These are phyloP conservation scores for Cystofilobasidium macerans DNA, from an alignment of 768 basidiomycete species.

Conservation along the genomic window DNA sequence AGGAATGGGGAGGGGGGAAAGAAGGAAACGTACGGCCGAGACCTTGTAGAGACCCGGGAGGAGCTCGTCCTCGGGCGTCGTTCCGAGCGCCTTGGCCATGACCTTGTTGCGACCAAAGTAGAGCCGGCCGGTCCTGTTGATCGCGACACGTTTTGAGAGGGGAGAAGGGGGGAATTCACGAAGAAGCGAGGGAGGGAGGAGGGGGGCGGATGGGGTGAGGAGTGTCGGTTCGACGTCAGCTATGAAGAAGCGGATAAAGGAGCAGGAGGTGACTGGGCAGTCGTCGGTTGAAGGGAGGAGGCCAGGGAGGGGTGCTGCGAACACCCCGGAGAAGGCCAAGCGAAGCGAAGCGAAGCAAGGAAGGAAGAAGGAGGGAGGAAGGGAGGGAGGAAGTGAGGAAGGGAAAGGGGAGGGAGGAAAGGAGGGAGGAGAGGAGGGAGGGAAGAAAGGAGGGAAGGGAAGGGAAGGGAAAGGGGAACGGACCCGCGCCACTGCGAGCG, in stretches of 20 bases:
- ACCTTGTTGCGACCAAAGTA: constrained; percentile 60
- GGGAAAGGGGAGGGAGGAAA: no score
- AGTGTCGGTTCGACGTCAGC: no score
- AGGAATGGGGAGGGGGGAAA: background rate
- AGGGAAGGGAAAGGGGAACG: constrained; percentile 31
- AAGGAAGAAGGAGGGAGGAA: no score
- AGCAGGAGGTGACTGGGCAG: no score
- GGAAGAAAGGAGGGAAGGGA: background rate
- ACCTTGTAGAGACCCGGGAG: constrained; percentile 64
- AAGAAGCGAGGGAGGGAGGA: constrained; percentile 2
- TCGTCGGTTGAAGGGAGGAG: no score
- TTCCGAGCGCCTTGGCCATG: constrained; percentile 91
- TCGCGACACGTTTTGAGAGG: background rate
- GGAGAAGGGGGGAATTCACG: background rate
- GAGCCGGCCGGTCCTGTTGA: constrained; percentile 64
- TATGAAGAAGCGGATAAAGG: no score
- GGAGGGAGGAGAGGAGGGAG: no score
- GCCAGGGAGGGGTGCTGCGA: no score
- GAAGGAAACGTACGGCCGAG: constrained; percentile 30
- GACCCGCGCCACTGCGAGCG: constrained; percentile 87
- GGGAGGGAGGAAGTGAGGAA: no score
- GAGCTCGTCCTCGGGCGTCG: constrained; percentile 76
- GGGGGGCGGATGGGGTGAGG: no score
- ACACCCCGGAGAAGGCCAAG: no score
- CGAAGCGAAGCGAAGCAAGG: no score